Base-by-base conservation (phyloP, 140 eudicot genomes). In the Ambrosia hybrid region DNA sequence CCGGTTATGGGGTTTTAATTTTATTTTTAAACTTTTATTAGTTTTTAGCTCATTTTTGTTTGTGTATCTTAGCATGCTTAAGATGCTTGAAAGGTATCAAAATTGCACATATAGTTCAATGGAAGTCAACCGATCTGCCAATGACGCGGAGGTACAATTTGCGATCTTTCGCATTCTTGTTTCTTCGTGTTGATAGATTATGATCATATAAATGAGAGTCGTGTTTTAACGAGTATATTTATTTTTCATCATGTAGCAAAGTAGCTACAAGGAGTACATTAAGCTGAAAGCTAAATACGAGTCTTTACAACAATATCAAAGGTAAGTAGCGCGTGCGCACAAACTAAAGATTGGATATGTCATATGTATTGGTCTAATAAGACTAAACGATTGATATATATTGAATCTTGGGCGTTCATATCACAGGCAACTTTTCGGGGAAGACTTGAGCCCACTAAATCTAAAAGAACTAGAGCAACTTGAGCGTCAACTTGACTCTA, bases 391-490 rank as follows among this genome's bases (percentile, higher is more conserved):
- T 60, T 77, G 39, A 33, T 70, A 51, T 59, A 1, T 51, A 26
- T 14, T 59, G 21, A 21, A 21, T 14, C 57, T 65, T 70, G 77
- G 30, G 58, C 61, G 60, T 0, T 49, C 4, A 60, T 69, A 11
- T 60, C 72, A 51, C 75, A 92, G 98, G 84, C 94, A 92, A 73
- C 90, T 92, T 48, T 92, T 89, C 51, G 96, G 98, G 49, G 98
- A 92, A 81, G 98, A 92, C 45, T 39, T 92, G 39, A 90, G 86
- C 65, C 95, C 96, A 3, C 53, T 92, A 26, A 92, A 82, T 74
- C 79, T 89, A 16, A 87, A 92, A 73, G 98, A 92, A 65, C 95
- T 92, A 38, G 96, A 92, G 79, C 96, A 92, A 74, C 86, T 92
- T 14, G 98, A 92, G 68, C 89, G 86, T 78, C 98, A 92, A 62